Evolutionary conservation across 495 filamentous ascomycete species (phyloP).

Genomic region (Opeltia flavorubescens): DNA sequence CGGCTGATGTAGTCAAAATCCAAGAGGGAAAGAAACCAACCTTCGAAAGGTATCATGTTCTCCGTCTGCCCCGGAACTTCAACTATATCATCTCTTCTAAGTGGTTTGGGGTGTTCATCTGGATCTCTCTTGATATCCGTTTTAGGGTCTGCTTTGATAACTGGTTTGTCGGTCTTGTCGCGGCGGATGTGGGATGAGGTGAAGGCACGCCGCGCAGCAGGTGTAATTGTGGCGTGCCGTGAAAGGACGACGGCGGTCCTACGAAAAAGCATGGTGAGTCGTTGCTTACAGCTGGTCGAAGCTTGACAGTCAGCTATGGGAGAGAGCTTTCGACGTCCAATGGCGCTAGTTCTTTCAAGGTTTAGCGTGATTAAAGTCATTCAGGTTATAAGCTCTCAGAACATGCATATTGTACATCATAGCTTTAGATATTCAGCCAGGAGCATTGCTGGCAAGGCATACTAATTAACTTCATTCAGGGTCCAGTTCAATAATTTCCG

Average conservation of each 20-base stretch:
- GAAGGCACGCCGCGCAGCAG: slow-evolving; percentile 23
- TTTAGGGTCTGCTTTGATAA: slow-evolving; percentile 12
- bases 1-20: not conserved
- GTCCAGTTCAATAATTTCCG: too few relatives aligned
- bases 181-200: slow-evolving; percentile 17
- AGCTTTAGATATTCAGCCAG: too few relatives aligned
- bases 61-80: slow-evolving; percentile 10
- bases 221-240: slow-evolving; percentile 51
- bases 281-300: not conserved
- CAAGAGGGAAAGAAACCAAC: slow-evolving; percentile 16
- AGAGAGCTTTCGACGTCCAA: too few relatives aligned
- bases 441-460: too few relatives aligned
- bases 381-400: too few relatives aligned
- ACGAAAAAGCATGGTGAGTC: slow-evolving; percentile 62
- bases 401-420: too few relatives aligned
- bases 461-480: too few relatives aligned
- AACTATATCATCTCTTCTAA: too few relatives aligned
- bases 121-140: slow-evolving; percentile 6
- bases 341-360: too few relatives aligned
- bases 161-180: slow-evolving; percentile 13
- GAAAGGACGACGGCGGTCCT: slow-evolving; percentile 61
- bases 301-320: too few relatives aligned
- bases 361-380: too few relatives aligned
- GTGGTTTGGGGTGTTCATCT: not conserved
- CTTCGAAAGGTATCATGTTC: slow-evolving; percentile 14